Evolutionary conservation across 2,329 filamentous ascomycete species (phyloP), one percentile per base, ranked within the genome.

Genomic region (Cladosporium austrohemisphaericum): DNA sequence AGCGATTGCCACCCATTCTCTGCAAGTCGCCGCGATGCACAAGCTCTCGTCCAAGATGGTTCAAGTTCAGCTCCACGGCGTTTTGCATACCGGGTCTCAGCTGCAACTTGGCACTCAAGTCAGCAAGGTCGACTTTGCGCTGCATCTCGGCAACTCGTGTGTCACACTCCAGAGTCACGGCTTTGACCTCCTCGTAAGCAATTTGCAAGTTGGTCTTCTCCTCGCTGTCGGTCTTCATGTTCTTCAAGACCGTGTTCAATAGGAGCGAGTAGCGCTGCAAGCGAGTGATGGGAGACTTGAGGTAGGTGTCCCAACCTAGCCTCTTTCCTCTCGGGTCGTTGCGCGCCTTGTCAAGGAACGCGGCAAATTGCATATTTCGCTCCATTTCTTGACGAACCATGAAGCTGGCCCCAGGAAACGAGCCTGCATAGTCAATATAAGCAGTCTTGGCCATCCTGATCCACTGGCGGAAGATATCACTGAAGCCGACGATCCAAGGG

Each of bases 401-500:
- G 64, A 88, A 91, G 29, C 83, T 84, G 1, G 93, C 92, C 51
- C 85, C 83, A 0, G 92, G 92, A 59, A 93, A 97, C 0, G 84
- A 84, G 1, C 86, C 84, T 31, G 92, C 92, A 67, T 97, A 98
- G 51, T 95, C 90, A 53, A 96, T 83, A 65, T 97, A 98, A 9
- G 88, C 85, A 2, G 79, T 75, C 67, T 85, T 89, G 25, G 93
- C 93, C 68, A 96, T 97, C 55, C 93, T 82, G 54, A 97, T 95
- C 93, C 93, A 98, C 71, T 98, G 93, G 51, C 93, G 79, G 75
- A 98, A 97, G 41, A 98, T 88, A 63, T 97, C 93, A 65, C 91
- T 96, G 70, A 96, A 96, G 3, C 93, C 93, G 10, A 81, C 77
- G 51, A 98, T 85, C 83, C 90, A 98, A 0, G 93, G 93, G 0